A percentile compares a stretch with the other conserved stretches of the same genome.
Conservation (phyloP, 2,329 filamentous ascomycete species). For the Epichloe scottii region DNA sequence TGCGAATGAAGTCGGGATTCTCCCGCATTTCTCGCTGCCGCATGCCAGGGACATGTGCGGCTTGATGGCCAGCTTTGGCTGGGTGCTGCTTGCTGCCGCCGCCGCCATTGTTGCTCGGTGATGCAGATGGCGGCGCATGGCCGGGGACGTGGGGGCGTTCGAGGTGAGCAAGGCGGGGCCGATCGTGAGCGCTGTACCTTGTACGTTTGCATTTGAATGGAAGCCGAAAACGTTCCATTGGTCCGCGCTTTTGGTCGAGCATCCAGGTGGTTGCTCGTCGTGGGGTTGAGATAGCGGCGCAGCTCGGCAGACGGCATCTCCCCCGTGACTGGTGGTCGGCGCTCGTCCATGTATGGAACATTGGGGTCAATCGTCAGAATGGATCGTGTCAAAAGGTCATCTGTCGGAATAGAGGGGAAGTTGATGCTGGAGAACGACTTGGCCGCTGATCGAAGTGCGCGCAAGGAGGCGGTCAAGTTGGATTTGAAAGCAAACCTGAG, state of each 20-base stretch:
- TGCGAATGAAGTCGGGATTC: slow-evolving; percentile 58
- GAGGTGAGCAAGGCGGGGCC: slow-evolving; percentile 16
- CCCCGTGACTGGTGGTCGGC: slow-evolving; percentile 47
- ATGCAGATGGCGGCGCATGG: background rate
- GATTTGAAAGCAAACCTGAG: slow-evolving; percentile 52
- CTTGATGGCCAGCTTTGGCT: slow-evolving; percentile 17
- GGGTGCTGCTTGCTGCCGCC: slow-evolving; percentile 9
- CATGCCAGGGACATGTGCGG: slow-evolving; percentile 28
- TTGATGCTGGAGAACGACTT: slow-evolving; percentile 51
- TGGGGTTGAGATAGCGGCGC: slow-evolving; percentile 56
- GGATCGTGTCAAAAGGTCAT: slow-evolving; percentile 55
- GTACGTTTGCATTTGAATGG: slow-evolving; percentile 63
- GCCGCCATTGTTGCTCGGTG: slow-evolving; percentile 8
- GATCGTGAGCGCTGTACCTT: slow-evolving; percentile 40
- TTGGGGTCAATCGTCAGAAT: slow-evolving; percentile 55
- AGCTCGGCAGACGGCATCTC: slow-evolving; percentile 55
- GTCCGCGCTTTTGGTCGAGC: slow-evolving; percentile 15
- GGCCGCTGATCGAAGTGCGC: slow-evolving; percentile 51
- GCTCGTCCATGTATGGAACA: slow-evolving; percentile 56
- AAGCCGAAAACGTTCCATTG: slow-evolving; percentile 40
- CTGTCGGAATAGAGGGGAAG: slow-evolving; percentile 49
- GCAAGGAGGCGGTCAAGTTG: slow-evolving; percentile 54
- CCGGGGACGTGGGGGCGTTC: slow-evolving; percentile 9
- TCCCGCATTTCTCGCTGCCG: slow-evolving; percentile 57
- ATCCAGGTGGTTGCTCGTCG: slow-evolving; percentile 27